Percentiles rank a stretch among this genome's conserved stretches.
Conservation (phyloP, 768 basidiomycete genomes). For the Tulasnella calospora region DNA sequence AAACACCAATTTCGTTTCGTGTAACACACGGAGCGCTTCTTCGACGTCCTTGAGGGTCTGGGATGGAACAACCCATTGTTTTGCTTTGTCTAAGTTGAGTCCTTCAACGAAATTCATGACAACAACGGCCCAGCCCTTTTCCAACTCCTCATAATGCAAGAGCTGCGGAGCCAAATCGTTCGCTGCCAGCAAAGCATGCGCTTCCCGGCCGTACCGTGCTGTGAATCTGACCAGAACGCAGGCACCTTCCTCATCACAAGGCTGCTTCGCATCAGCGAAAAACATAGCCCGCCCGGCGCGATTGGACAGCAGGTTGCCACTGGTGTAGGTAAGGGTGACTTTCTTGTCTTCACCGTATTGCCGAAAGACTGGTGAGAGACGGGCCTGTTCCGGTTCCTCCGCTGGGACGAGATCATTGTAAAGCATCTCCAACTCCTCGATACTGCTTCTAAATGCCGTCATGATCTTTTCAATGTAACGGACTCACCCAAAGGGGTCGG, state of each 20-base stretch:
- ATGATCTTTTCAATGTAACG: conserved; percentile 1
- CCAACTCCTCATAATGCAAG: not conserved
- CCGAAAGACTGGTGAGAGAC: not conserved
- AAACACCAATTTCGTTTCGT: not conserved
- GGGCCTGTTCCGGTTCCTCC: not conserved
- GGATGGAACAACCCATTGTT: not conserved
- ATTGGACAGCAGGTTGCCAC: not conserved
- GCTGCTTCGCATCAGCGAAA: not conserved
- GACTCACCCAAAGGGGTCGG: not conserved
- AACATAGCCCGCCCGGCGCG: conserved; percentile 13
- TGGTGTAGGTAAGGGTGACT: conserved; percentile 7
- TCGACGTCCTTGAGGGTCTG: not conserved
- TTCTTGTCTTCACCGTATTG: not conserved
- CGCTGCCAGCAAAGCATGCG: conserved; percentile 11
- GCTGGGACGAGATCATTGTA: conserved; percentile 2
- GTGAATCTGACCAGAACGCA: conserved; percentile 14
- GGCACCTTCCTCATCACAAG: not conserved
- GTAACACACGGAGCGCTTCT: not conserved
- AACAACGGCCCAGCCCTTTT: conserved; percentile 1
- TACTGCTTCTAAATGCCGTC: not conserved
- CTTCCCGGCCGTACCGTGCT: not conserved
- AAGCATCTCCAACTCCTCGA: not conserved
- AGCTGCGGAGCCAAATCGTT: not conserved
- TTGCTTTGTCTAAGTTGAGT: too few species aligned
- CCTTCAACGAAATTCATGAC: conserved; percentile 3